phyloP scores from a whole-genome alignment of 1,284 basidiomycete genomes.

The Fomitopsis pinicola region DNA sequence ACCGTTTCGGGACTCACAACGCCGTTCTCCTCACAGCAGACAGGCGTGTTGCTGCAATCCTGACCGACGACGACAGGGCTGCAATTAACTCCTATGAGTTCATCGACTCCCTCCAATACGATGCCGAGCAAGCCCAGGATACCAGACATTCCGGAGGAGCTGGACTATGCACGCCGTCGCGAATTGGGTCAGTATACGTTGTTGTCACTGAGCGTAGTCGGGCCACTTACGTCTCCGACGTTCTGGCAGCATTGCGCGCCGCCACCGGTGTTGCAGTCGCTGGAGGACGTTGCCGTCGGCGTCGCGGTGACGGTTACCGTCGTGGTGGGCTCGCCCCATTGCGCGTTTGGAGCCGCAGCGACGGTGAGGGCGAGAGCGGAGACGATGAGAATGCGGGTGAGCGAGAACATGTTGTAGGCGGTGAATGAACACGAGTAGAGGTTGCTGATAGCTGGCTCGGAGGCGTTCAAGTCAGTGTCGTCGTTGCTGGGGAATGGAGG shows the following conservation, averaged over 20 bases:
- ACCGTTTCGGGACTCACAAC: slow-evolving; percentile 11
- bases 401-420: slow-evolving; percentile 2
- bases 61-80: slow-evolving; percentile 17
- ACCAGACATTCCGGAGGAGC: background rate
- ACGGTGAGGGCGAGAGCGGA: slow-evolving; percentile 19
- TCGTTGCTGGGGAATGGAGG: too few relatives aligned
- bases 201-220: too few relatives aligned
- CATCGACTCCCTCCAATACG: slow-evolving; percentile 14
- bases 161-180: background rate
- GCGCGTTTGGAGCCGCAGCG: slow-evolving; percentile 14
- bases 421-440: too few relatives aligned
- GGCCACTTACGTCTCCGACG: background rate
- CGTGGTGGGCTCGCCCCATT: slow-evolving; percentile 7
- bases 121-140: slow-evolving; percentile 16
- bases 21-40: slow-evolving; percentile 23
- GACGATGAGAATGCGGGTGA: slow-evolving; percentile 15
- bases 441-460: too few relatives aligned
- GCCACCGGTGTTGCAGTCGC: slow-evolving; percentile 22
- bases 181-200: background rate
- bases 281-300: slow-evolving; percentile 12
- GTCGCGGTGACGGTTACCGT: slow-evolving; percentile 17
- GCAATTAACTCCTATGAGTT: slow-evolving; percentile 19
- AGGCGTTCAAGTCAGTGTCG: too few relatives aligned
- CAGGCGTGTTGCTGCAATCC: slow-evolving; percentile 10
- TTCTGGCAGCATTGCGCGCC: slow-evolving; percentile 27